Percentiles rank a stretch among this genome's conserved stretches.
These are phyloP conservation scores for Magnolia officinalis DNA, from an alignment of 164 flowering plant species.

Conservation along the genomic window DNA sequence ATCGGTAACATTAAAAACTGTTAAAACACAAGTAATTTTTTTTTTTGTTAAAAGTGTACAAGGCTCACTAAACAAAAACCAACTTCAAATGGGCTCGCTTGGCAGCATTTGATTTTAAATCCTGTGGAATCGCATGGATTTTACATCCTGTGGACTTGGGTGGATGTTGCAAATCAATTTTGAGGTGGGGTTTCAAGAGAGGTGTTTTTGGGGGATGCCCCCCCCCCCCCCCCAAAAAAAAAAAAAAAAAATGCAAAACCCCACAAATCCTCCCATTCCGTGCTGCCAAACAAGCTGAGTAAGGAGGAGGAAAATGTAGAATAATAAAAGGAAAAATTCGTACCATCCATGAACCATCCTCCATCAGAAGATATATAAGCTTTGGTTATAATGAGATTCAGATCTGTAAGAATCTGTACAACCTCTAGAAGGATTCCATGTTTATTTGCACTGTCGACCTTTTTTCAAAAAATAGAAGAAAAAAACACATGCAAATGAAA, in stretches of 20 bases:
- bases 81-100: background rate
- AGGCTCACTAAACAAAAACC: background rate
- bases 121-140: no score
- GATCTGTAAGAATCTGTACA: conserved; percentile 89
- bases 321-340: conserved; percentile 10
- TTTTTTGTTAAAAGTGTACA: background rate
- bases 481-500: conserved; percentile 5
- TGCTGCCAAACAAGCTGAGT: background rate
- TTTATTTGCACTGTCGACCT: conserved; percentile 92
- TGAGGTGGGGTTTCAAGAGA: no score
- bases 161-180: no score
- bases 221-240: no score
- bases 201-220: no score
- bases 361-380: conserved; percentile 96
- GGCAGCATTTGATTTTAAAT: no score
- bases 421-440: conserved; percentile 85
- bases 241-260: background rate
- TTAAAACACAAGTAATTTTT: conserved; percentile 2
- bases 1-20: conserved; percentile 87
- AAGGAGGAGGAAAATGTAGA: background rate
- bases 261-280: background rate
- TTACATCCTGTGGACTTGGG: no score
- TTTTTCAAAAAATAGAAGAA: conserved; percentile 14
- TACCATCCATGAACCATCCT: conserved; percentile 99
- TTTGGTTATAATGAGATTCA: conserved; percentile 70